Conservation (phyloP, 192 early-diverging fungal species). For the Rhizoclosmatium globosum region DNA sequence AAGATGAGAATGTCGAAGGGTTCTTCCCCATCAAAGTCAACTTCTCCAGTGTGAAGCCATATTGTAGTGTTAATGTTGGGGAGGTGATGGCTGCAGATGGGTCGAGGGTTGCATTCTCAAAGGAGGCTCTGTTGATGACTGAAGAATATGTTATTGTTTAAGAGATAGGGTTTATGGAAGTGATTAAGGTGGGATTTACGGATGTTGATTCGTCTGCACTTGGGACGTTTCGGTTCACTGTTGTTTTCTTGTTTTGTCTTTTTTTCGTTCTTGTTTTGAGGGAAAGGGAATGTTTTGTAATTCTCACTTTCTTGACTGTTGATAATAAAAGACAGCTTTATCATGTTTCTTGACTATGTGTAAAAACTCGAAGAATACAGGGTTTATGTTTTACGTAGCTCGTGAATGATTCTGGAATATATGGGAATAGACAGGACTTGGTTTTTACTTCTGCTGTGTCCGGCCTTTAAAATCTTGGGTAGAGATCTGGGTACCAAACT, state of each 20-base stretch:
- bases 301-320: too few species aligned
- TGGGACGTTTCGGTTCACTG: neutral
- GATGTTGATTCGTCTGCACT: neutral
- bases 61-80: slow-evolving; percentile 80
- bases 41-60: slow-evolving; percentile 74
- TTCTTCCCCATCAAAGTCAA: slow-evolving; percentile 90
- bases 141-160: slow-evolving; percentile 87
- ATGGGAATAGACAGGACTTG: too few species aligned
- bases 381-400: too few species aligned
- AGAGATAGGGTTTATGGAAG: slow-evolving; percentile 9
- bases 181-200: neutral
- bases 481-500: too few species aligned
- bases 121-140: slow-evolving; percentile 73
- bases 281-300: too few species aligned
- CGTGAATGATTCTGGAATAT: too few species aligned
- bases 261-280: too few species aligned
- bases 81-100: slow-evolving; percentile 64
- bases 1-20: slow-evolving; percentile 75
- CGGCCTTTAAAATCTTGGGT: too few species aligned
- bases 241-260: neutral
- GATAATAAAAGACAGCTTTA: too few species aligned
- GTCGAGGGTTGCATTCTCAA: slow-evolving; percentile 71
- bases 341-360: too few species aligned
- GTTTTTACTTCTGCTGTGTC: too few species aligned
- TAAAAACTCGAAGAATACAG: too few species aligned